Conservation (phyloP, 495 filamentous ascomycete species). For the Astrothelium macrocarpum region DNA sequence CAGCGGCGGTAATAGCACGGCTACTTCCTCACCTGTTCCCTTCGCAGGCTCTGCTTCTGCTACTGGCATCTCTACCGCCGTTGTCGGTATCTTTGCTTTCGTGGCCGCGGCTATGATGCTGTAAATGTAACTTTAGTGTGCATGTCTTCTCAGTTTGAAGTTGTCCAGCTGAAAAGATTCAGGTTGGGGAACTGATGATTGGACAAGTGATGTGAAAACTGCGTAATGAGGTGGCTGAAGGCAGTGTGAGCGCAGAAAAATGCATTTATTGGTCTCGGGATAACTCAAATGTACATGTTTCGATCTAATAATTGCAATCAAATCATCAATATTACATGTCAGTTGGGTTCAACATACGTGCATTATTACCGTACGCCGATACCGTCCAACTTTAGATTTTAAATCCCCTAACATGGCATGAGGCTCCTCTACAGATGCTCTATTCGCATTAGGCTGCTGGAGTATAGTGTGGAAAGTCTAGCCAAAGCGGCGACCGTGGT, state of each 20-base stretch:
- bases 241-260: not conserved
- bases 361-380: too few relatives aligned
- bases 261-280: not conserved
- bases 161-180: too few relatives aligned
- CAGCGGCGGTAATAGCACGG: not conserved
- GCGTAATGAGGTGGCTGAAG: slow-evolving; percentile 1
- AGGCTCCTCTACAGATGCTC: too few relatives aligned
- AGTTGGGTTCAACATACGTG: too few relatives aligned
- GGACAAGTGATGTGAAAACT: too few relatives aligned
- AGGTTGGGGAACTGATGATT: too few relatives aligned
- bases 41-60: not conserved
- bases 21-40: not conserved
- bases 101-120: slow-evolving; percentile 2
- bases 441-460: too few relatives aligned
- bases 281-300: not conserved
- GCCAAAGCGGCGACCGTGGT: too few relatives aligned
- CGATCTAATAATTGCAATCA: not conserved
- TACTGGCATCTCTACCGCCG: not conserved
- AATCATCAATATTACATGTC: not conserved
- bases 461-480: too few relatives aligned
- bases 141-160: not conserved
- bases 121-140: not conserved
- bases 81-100: not conserved
- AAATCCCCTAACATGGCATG: too few relatives aligned
- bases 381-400: too few relatives aligned